Base-by-base conservation (phyloP, 305 asterid genomes). In the Solanum chacoense region DNA sequence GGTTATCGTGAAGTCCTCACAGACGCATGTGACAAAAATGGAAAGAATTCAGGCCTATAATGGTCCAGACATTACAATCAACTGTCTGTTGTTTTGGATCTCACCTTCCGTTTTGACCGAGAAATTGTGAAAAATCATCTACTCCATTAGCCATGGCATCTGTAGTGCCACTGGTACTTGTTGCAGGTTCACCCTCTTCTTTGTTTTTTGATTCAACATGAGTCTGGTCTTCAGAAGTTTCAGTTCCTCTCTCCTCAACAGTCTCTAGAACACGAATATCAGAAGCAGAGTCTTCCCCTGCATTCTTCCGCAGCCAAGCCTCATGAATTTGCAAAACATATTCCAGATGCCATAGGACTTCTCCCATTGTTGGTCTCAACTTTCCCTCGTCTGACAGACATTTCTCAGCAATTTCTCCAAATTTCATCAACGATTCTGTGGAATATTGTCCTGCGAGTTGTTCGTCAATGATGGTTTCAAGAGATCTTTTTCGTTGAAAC, bases 331-430 rank as follows among this genome's bases (percentile, higher is more conserved):
- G 99, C 89, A 95, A 87, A 6, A 95, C 98, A 12, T 92, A 93
- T 59, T 96, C 99, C 97, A 96, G 93, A 88, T 95, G 95, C 97
- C 98, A 96, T 73, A 96, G 76, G 87, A 96, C 94, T 86, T 96
- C 99, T 67, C 99, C 99, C 98, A 96, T 93, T 7, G 98, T 96
- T 45, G 98, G 99, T 91, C 99, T 88, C 88, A 91, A 87, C 91
- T 90, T 95, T 75, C 99, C 98, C 91, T 96, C 98, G 0, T 96
- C 98, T 0, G 95, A 98, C 16, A 96, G 97, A 88, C 99, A 95
- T 89, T 96, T 96, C 92, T 96, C 98, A 0, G 98, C 98, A 84
- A 94, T 94, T 90, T 96, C 99, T 22, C 96, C 98, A 28, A 93
- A 95, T 86, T 85, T 92, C 90, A 88, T 75, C 91, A 96, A 84